Conservation (phyloP, 2,329 filamentous ascomycete genomes). For the Colletotrichum somersetense region DNA sequence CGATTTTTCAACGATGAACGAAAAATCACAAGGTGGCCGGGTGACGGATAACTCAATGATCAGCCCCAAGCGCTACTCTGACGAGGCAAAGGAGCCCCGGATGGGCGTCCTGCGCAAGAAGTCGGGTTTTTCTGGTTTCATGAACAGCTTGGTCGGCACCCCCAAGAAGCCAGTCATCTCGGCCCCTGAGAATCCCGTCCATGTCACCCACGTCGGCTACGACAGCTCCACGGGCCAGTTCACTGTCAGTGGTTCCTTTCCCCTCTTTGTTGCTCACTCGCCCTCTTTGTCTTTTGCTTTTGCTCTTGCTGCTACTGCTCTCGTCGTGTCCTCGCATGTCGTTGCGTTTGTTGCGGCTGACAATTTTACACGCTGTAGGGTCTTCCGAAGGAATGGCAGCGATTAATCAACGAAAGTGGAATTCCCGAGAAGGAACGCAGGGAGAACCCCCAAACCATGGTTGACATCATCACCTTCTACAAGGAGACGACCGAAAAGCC, state of each 20-base stretch:
- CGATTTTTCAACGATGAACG: constrained; percentile 63
- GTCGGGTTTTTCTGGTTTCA: constrained; percentile 87
- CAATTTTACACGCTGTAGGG: constrained; percentile 68
- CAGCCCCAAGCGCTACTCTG: constrained; percentile 80
- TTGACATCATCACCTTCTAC: constrained; percentile 96
- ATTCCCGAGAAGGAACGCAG: constrained; percentile 97
- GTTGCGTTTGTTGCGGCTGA: constrained; percentile 40
- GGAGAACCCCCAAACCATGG: constrained; percentile 94
- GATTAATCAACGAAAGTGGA: constrained; percentile 92
- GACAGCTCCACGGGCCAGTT: constrained; percentile 97
- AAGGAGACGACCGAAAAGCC: constrained; percentile 89
- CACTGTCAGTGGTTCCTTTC: constrained; percentile 73
- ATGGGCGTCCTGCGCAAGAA: constrained; percentile 80
- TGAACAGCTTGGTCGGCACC: constrained; percentile 86
- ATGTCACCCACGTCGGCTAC: constrained; percentile 97
- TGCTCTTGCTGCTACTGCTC: background rate
- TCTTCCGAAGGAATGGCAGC: constrained; percentile 97
- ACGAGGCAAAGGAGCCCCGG: constrained; percentile 77
- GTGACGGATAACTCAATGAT: constrained; percentile 59
- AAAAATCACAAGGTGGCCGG: constrained; percentile 54
- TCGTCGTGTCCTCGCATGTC: constrained; percentile 20
- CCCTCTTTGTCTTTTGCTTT: constrained; percentile 25
- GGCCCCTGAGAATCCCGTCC: constrained; percentile 96
- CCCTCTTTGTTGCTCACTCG: constrained; percentile 18
- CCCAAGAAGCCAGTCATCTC: constrained; percentile 94